These are phyloP conservation scores for Tuber umbilicatum DNA, from an alignment of 495 filamentous ascomycete species.

Conservation along the genomic window DNA sequence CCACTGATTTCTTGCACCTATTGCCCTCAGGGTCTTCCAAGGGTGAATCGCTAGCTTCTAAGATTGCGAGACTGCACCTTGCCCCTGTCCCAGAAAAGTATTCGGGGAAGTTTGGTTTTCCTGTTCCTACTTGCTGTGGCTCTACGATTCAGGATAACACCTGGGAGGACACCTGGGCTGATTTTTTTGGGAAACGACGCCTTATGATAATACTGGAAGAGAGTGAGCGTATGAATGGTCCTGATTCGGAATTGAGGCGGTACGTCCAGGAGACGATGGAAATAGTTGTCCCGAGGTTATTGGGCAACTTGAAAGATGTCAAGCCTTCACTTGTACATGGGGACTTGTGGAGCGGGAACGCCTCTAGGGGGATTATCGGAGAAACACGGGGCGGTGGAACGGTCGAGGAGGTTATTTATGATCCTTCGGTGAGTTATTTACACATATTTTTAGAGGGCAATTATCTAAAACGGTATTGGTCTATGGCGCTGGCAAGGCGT, in stretches of 20 bases:
- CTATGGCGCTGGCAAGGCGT: conserved; percentile 46
- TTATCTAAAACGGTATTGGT: neutral
- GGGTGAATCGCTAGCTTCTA: conserved; percentile 57
- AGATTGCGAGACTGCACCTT: conserved; percentile 73
- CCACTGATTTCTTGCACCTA: conserved; percentile 74
- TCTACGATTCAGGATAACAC: conserved; percentile 72
- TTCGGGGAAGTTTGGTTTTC: conserved; percentile 68
- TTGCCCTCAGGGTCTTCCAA: conserved; percentile 43
- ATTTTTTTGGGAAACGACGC: conserved; percentile 73
- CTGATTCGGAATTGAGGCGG: conserved; percentile 53
- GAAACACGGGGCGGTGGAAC: conserved; percentile 47
- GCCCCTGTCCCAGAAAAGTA: conserved; percentile 63
- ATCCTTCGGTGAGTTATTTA: conserved; percentile 48
- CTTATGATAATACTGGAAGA: conserved; percentile 57
- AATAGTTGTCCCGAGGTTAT: conserved; percentile 62
- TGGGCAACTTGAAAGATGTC: conserved; percentile 61
- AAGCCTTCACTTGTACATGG: conserved; percentile 78
- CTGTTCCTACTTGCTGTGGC: conserved; percentile 76
- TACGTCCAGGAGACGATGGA: conserved; percentile 58
- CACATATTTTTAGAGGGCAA: neutral
- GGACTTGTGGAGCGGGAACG: conserved; percentile 87
- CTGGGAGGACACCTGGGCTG: conserved; percentile 63
- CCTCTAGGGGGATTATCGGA: conserved; percentile 58
- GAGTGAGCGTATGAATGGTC: conserved; percentile 56
- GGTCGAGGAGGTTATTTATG: conserved; percentile 74